phyloP scores from a whole-genome alignment of 768 basidiomycete genomes.

The Galerina marginata region DNA sequence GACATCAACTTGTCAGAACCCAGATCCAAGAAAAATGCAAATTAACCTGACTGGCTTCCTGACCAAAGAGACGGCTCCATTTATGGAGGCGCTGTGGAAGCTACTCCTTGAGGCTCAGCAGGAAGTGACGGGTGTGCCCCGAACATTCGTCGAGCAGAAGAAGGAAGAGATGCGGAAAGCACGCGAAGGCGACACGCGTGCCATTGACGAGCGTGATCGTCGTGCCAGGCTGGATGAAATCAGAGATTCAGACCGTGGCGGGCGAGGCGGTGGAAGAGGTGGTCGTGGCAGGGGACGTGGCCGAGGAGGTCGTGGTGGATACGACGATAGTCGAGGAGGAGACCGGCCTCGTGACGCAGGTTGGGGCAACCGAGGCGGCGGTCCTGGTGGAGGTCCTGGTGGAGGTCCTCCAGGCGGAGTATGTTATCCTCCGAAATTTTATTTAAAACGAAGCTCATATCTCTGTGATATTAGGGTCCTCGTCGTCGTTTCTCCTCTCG shows the following conservation, averaged over 20 bases:
- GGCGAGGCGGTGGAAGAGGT: constrained; percentile 56
- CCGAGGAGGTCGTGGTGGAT: constrained; percentile 55
- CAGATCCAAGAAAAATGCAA: constrained; percentile 96
- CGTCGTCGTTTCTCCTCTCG: constrained; percentile 51
- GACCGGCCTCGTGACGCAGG: constrained; percentile 60
- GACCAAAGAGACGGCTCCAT: constrained; percentile 80
- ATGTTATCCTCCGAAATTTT: constrained; percentile 22
- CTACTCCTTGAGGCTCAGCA: constrained; percentile 93
- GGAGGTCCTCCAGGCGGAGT: constrained; percentile 36
- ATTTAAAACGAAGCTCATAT: not conserved
- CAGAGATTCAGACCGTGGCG: constrained; percentile 61
- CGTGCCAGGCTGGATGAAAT: constrained; percentile 72
- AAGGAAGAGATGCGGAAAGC: constrained; percentile 87
- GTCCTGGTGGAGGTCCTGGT: constrained; percentile 45
- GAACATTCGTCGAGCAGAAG: constrained; percentile 89
- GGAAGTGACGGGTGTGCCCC: constrained; percentile 87
- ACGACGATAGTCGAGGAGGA: constrained; percentile 47
- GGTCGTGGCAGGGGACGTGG: constrained; percentile 66
- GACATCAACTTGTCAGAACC: constrained; percentile 53
- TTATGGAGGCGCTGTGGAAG: constrained; percentile 90
- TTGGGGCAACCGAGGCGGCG: constrained; percentile 73
- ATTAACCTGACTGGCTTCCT: constrained; percentile 94
- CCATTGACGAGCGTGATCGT: constrained; percentile 74
- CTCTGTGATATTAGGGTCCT: constrained; percentile 27
- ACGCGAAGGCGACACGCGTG: constrained; percentile 63